Conservation (phyloP, 495 filamentous ascomycete species). For the Aspergillus heteromorphus region DNA sequence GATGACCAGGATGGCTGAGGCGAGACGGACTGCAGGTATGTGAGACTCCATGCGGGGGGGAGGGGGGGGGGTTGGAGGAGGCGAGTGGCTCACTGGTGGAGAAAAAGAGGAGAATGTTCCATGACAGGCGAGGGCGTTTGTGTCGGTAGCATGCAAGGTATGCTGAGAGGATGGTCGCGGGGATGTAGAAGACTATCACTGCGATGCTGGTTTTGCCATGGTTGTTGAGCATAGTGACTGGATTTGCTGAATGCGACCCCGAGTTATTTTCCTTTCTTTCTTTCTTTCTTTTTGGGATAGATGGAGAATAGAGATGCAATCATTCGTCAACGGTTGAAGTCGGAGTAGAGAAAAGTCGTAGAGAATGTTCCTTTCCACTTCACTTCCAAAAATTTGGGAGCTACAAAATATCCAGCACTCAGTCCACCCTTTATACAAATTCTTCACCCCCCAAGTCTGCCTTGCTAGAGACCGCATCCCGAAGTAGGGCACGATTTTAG, state of each 20-base stretch:
- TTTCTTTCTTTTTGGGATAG: too few relatives aligned
- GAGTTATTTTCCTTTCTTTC: too few relatives aligned
- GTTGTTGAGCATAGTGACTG: slow-evolving; percentile 13
- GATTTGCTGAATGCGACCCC: too few relatives aligned
- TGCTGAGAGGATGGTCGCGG: slow-evolving; percentile 10
- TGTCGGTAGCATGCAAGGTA: slow-evolving; percentile 15
- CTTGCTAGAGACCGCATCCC: too few relatives aligned
- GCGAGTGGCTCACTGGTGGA: neutral
- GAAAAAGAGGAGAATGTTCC: slow-evolving; percentile 17
- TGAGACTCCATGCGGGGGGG: neutral
- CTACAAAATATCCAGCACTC: too few relatives aligned
- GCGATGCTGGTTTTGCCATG: slow-evolving; percentile 22
- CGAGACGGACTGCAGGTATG: slow-evolving; percentile 14
- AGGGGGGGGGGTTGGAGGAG: too few relatives aligned
- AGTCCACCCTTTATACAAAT: neutral
- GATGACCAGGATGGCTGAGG: slow-evolving; percentile 18
- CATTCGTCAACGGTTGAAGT: too few relatives aligned
- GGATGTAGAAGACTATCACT: slow-evolving; percentile 23
- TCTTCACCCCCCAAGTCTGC: neutral
- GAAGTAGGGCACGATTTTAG: neutral
- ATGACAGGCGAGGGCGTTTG: slow-evolving; percentile 18
- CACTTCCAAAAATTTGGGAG: too few relatives aligned
- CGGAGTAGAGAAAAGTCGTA: too few relatives aligned
- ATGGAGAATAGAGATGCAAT: too few relatives aligned
- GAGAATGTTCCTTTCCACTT: too few relatives aligned